Evolutionary conservation across 2,329 filamentous ascomycete genomes (phyloP).

Genomic region (Epichloe typhina): DNA sequence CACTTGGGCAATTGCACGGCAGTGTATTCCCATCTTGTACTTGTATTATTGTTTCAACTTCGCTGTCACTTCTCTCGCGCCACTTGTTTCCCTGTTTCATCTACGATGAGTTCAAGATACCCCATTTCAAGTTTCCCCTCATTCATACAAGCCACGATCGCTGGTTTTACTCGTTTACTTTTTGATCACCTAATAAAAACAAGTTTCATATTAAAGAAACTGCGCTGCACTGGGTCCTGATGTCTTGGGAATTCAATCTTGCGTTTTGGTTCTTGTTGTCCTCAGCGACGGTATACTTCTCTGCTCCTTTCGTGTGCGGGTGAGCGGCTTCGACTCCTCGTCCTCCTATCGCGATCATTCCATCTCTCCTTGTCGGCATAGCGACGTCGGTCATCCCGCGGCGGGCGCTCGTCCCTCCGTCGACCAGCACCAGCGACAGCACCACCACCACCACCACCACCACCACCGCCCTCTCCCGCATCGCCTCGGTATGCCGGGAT

Average conservation of each 20-base stretch:
- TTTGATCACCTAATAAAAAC: neutral
- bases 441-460: constrained; percentile 1
- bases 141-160: neutral
- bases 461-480: constrained; percentile 17
- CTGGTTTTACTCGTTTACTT: neutral
- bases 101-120: neutral
- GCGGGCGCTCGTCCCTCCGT: constrained; percentile 21
- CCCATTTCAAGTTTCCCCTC: neutral
- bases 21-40: neutral
- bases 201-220: neutral
- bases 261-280: neutral
- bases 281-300: constrained; percentile 37
- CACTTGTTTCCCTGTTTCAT: neutral
- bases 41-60: neutral
- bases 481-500: constrained; percentile 32
- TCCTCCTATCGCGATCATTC: constrained; percentile 28
- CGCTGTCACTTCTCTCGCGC: neutral
- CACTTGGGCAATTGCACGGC: too few species aligned
- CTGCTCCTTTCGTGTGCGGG: constrained; percentile 26
- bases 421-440: constrained; percentile 16
- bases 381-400: constrained; percentile 20
- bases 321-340: constrained; percentile 27
- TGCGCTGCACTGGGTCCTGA: neutral
- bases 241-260: neutral
- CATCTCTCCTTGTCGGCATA: constrained; percentile 23